phyloP scores from a whole-genome alignment of 2,329 filamentous ascomycete genomes.

The Eutypa lata region DNA sequence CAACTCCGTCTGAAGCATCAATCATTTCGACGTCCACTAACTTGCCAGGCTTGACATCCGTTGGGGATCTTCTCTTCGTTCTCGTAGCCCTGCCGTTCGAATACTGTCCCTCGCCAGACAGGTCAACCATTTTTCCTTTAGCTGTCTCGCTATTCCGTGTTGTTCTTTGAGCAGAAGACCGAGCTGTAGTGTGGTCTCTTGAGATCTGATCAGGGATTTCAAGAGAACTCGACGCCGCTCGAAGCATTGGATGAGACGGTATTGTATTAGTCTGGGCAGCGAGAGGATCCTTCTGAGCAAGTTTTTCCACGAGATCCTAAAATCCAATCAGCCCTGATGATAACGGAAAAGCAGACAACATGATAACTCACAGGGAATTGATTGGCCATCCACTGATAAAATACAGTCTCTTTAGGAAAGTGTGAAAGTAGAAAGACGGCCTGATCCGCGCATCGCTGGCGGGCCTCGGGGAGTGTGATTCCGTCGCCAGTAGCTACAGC shows the following conservation, averaged over 20 bases:
- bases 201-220: constrained; percentile 14
- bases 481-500: constrained; percentile 51
- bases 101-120: constrained; percentile 10
- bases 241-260: constrained; percentile 10
- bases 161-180: constrained; percentile 10
- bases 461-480: constrained; percentile 46
- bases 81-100: constrained; percentile 17
- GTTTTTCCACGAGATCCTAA: constrained; percentile 14
- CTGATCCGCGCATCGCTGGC: constrained; percentile 44
- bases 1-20: constrained; percentile 13
- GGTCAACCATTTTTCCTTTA: constrained; percentile 4
- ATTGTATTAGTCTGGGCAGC: constrained; percentile 3
- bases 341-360: not conserved
- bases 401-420: constrained; percentile 45
- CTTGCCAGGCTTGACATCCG: constrained; percentile 4
- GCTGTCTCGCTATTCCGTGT: constrained; percentile 10
- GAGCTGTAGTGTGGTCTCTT: constrained; percentile 11
- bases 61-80: constrained; percentile 17
- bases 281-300: constrained; percentile 12
- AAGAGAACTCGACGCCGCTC: constrained; percentile 19
- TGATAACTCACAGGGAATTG: constrained; percentile 37
- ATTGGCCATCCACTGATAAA: constrained; percentile 46
- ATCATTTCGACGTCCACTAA: constrained; percentile 25
- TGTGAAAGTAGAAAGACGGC: constrained; percentile 51
- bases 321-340: constrained; percentile 1